A percentile compares a stretch with the other conserved stretches of the same genome.
Evolutionary conservation across 2,329 filamentous ascomycete species (phyloP).

Genomic region (Chrysosphaeria jannelii): DNA sequence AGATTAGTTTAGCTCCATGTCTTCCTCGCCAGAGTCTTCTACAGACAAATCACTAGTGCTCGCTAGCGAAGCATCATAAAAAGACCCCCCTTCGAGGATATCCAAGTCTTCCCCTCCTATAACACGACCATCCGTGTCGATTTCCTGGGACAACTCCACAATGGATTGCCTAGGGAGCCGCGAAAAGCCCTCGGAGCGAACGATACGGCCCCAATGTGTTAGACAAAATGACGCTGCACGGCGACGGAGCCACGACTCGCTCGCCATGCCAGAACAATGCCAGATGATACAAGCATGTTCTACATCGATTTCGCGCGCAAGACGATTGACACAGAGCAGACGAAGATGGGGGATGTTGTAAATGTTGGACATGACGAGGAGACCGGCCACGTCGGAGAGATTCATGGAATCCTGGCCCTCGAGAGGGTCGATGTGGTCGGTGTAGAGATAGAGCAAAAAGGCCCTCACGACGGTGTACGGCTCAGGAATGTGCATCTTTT

Average conservation of each 20-base stretch:
- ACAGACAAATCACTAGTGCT: too few relatives aligned
- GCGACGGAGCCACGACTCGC: constrained; percentile 78
- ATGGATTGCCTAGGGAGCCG: constrained; percentile 49
- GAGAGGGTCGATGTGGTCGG: constrained; percentile 46
- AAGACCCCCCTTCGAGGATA: too few relatives aligned
- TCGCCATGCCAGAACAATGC: constrained; percentile 73
- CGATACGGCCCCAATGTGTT: constrained; percentile 80
- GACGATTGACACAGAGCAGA: constrained; percentile 65
- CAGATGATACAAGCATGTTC: constrained; percentile 88
- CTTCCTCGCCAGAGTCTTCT: too few relatives aligned
- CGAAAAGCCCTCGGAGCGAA: constrained; percentile 66
- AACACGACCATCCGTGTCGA: constrained; percentile 76
- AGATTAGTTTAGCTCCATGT: too few relatives aligned
- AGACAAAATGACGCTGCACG: constrained; percentile 72
- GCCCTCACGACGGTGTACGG: constrained; percentile 82
- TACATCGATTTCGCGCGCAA: constrained; percentile 74
- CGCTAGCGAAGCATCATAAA: too few relatives aligned
- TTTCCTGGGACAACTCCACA: constrained; percentile 76
- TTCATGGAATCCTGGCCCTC: constrained; percentile 21
- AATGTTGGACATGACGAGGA: constrained; percentile 91
- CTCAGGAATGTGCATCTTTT: constrained; percentile 93
- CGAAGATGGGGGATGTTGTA: constrained; percentile 91
- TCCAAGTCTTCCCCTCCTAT: constrained; percentile 62
- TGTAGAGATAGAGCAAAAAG: constrained; percentile 90
- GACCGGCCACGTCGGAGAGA: constrained; percentile 64